Base-by-base conservation (phyloP, 1,284 basidiomycete genomes). In the Leccinum proliferum region DNA sequence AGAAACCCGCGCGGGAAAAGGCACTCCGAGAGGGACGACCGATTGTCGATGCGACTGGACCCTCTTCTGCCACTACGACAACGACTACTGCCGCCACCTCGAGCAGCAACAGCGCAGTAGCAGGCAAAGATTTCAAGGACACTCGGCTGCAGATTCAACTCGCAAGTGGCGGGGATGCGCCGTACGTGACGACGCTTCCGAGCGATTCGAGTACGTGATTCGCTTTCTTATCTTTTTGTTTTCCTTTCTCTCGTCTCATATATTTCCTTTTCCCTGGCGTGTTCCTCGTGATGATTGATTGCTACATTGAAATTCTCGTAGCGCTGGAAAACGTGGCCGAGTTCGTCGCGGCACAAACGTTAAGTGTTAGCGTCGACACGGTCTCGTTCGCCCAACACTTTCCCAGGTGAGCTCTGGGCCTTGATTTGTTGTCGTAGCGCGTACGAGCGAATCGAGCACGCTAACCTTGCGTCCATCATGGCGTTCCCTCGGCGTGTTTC, bases 281-380 rank as follows among this genome's bases (percentile, higher is more conserved):
- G 50, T 52, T 29, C 50, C 11, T 48, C 46, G 18, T 2, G 18
- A 21, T 21, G 43, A 50, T 50, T n/a, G 9, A 32, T 29, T 29
- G 29, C 29, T 32, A 15, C 5, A n/a, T 53, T 9, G 14, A 10
- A 14, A n/a, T 55, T 10, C 29, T 18, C n/a, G 25, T 15, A 94
- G 92, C 90, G 3, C 78, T 97, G 57, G 80, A 84, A 6, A 89
- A 91, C 67, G 92, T 96, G 1, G 93, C 92, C n/a, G 92, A 94
- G 74, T 95, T 82, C 73, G 76, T 96, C 39, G 92, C 90, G 9
- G 83, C 81, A 1, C 92, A 96, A 75, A 83, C 82, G 48, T 74
- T 90, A 34, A 73, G 77, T 3, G 84, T 92, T 48, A 83, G 88
- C 65, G 90, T 89, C 7, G 88, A 93, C 55, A 89, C 87, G 0